Conservation (phyloP, 306 rosid species). For the Rosa persica region DNA sequence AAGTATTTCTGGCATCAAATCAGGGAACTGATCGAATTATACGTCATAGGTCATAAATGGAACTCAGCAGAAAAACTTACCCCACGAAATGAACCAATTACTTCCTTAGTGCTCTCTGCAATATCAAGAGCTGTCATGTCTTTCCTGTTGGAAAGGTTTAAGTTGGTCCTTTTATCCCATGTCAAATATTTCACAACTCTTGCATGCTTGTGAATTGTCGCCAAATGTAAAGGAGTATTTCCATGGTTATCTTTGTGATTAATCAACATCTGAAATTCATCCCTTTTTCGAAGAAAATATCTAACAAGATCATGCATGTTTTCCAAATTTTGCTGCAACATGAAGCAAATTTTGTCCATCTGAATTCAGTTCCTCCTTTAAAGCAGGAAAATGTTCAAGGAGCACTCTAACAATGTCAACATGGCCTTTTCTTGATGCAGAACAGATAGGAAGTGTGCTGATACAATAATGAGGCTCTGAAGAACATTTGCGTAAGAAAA, state of each 20-base stretch:
- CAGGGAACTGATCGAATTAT: too few relatives aligned
- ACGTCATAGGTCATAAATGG: too few relatives aligned
- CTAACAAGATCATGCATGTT: background rate
- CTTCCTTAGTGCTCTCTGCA: background rate
- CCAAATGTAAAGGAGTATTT: slow-evolving; percentile 39
- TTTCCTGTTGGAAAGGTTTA: background rate
- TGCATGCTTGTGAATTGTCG: background rate
- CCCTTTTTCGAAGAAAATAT: background rate
- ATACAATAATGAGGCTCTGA: background rate
- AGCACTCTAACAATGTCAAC: background rate
- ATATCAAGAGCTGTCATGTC: background rate
- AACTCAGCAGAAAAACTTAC: background rate
- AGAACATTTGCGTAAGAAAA: background rate
- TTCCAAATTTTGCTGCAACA: slow-evolving; percentile 18
- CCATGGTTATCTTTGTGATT: slow-evolving; percentile 16
- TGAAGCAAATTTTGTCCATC: background rate
- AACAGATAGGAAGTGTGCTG: background rate
- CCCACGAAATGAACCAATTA: background rate
- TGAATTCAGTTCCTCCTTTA: too few relatives aligned
- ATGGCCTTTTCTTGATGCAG: background rate
- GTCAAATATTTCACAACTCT: background rate
- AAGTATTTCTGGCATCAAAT: too few relatives aligned
- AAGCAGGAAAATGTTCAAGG: background rate
- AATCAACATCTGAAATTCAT: background rate
- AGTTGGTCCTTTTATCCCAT: background rate